Percentiles rank a stretch among this genome's conserved stretches.
Evolutionary conservation across 2,329 filamentous ascomycete species (phyloP).

Genomic region (Ophiocordyceps camponoti-rufipedis): DNA sequence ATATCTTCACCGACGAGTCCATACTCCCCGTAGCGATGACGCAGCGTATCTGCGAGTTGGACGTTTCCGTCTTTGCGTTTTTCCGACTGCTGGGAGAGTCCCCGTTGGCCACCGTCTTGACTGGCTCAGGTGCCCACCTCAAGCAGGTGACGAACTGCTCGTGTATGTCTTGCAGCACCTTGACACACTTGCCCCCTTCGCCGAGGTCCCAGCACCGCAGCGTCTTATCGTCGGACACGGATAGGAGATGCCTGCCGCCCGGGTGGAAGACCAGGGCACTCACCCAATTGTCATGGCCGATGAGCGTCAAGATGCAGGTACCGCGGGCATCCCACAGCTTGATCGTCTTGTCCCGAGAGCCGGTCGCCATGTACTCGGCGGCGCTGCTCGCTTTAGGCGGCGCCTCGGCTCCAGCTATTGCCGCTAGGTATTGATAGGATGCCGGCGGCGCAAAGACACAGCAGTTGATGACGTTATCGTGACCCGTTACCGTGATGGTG

Average conservation of each 20-base stretch:
- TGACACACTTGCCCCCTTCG: constrained; percentile 81
- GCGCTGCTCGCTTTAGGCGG: constrained; percentile 74
- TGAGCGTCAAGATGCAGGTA: constrained; percentile 64
- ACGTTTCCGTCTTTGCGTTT: not conserved
- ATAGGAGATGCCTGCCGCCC: constrained; percentile 76
- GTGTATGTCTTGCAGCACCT: constrained; percentile 59
- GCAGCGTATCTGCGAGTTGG: constrained; percentile 48
- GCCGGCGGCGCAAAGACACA: constrained; percentile 69
- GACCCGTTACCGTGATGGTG: constrained; percentile 63
- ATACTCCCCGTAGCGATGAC: constrained; percentile 70
- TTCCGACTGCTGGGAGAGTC: not conserved
- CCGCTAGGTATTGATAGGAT: constrained; percentile 58
- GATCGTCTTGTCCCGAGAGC: constrained; percentile 78
- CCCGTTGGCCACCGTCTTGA: constrained; percentile 4
- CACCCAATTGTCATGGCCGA: constrained; percentile 91
- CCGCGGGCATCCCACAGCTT: constrained; percentile 77
- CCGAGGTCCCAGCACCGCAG: constrained; percentile 84
- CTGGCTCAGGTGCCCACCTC: constrained; percentile 56
- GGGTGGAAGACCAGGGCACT: constrained; percentile 76
- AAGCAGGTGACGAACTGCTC: constrained; percentile 74
- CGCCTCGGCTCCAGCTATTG: constrained; percentile 55
- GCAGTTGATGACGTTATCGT: constrained; percentile 74
- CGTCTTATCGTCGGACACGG: constrained; percentile 77
- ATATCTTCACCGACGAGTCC: constrained; percentile 9
- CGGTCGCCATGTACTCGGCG: constrained; percentile 80